Evolutionary conservation across 148 eudicot species (phyloP), one percentile per base, ranked within the genome.

Genomic region (Camellia sinensis): DNA sequence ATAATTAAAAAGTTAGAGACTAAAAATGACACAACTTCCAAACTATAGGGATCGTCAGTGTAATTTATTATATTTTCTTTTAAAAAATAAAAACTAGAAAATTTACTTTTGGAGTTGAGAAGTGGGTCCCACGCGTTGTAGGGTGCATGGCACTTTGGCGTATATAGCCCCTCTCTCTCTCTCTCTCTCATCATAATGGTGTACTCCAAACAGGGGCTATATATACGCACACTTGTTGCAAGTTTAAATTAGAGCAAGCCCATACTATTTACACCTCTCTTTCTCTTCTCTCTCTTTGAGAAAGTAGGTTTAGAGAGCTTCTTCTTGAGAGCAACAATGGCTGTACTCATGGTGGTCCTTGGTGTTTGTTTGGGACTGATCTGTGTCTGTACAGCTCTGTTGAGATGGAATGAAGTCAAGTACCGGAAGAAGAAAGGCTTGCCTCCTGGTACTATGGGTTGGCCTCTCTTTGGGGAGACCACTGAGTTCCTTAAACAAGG

Each of bases 371-470:
- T 88, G 64, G 80, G 79, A 43, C 67, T 90, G 37, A 29, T 29
- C n/a, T 79, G 82, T 79, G 50, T 87, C 19, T 76, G 89, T 72
- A 77, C 89, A n/a, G 91, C 89, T 52, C 74, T 95, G 72, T 84
- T 95, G 79, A 90, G 87, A 83, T 95, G 99, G 99, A 95, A 95
- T 84, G 93, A 92, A 52, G 83, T 95, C 9, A 87, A 86, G 64
- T 95, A 90, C 84, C 87, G 87, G 83, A 92, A 88, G 83, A 92
- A 88, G 85, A 92, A 89, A 83, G 92, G 93, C 3, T 78, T 95
- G 75, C 97, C 99, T 2, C 99, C 99, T 19, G 99, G 99, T 6
- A 95, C 97, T 37, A 95, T 95, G 99, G 99, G 99, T 68, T 95
- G 98, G 98, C 98, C 98, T 41, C 77, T 95, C 64, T 91, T 95